Evolutionary conservation across 345 rosid genomes (phyloP).

Genomic region (Gossypium anomalum): DNA sequence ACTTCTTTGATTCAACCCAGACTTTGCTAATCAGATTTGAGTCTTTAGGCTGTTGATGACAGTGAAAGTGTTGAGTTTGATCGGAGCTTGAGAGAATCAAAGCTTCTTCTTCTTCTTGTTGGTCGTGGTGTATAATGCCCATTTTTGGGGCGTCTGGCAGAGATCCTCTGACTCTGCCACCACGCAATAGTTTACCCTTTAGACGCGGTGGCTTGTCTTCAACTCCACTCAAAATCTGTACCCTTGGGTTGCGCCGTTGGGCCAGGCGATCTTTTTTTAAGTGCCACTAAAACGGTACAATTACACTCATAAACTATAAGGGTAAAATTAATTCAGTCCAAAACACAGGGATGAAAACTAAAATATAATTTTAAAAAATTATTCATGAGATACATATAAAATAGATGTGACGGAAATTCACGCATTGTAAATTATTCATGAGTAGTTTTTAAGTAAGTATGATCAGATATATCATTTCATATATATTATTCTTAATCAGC

Average conservation of each 20-base stretch:
- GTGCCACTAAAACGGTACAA: too few relatives aligned
- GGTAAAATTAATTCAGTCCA: too few relatives aligned
- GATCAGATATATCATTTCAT: too few relatives aligned
- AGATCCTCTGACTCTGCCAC: neutral
- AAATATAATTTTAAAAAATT: too few relatives aligned
- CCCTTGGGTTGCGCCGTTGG: neutral
- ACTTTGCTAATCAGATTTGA: constrained; percentile 14
- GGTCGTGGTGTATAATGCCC: constrained; percentile 5
- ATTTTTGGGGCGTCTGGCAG: neutral
- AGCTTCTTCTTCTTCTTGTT: constrained; percentile 15
- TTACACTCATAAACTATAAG: too few relatives aligned
- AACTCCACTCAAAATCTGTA: neutral
- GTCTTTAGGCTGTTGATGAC: neutral
- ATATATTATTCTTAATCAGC: too few relatives aligned
- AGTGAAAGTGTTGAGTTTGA: neutral
- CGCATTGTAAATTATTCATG: too few relatives aligned
- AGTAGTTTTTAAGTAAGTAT: too few relatives aligned
- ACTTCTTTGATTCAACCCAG: constrained; percentile 37
- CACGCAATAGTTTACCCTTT: neutral
- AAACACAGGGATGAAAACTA: too few relatives aligned
- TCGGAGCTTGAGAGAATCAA: constrained; percentile 13
- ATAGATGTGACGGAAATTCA: too few relatives aligned
- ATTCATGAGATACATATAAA: too few relatives aligned
- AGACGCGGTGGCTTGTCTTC: neutral
- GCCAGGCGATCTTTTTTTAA: too few relatives aligned